Base-by-base conservation (phyloP, 1,284 basidiomycete species). In the Cystobasidium sp. region DNA sequence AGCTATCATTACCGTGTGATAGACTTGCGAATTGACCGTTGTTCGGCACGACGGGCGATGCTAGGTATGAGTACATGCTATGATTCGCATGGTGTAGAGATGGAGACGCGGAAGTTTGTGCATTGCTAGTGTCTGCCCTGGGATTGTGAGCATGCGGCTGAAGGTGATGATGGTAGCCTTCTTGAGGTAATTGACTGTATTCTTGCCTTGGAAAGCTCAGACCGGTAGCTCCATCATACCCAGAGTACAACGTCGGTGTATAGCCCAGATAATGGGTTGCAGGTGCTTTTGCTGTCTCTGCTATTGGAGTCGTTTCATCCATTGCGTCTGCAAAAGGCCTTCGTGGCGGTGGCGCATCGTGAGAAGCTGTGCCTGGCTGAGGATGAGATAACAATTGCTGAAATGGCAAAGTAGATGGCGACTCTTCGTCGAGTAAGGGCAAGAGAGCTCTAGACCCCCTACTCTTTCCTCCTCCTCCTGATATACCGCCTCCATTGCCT, bases 61-160 rank as follows among this genome's bases (percentile, higher is more conserved):
- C 47, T 8, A 51, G 61, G 24, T 63, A 51, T 47, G 61, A 31
- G 24, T 63, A 59, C 56, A 59, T 59, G 39, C 56, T 59, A 59
- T 59, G 56, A 43, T 18, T 18, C 14, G 56, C 16, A 6, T 59
- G 56, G 3, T 59, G 56, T 22, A n/a, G 5, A 5, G 56, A 41
- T 6, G 37, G 56, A n/a, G 56, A n/a, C 7, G 37, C 12, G n/a
- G 10, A 39, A 39, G 56, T 41, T 1, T 1, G 31, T 9, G 5
- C 12, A 8, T 6, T 10, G 14, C 9, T 7, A 2, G 56, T 10
- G 16, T 41, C 37, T 39, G 5, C 31, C 31, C 31, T 31, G 5
- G 31, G 31, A 5, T 31, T 31, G 31, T 31, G 31, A 31, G 31
- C 31, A 31, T 31, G 31, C 31, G 31, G 31, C 31, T 31, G 31